A percentile compares a stretch with the other conserved stretches of the same genome.
These are phyloP conservation scores for Afroboletus lepidellus DNA, from an alignment of 1,284 basidiomycete species.

Conservation along the genomic window DNA sequence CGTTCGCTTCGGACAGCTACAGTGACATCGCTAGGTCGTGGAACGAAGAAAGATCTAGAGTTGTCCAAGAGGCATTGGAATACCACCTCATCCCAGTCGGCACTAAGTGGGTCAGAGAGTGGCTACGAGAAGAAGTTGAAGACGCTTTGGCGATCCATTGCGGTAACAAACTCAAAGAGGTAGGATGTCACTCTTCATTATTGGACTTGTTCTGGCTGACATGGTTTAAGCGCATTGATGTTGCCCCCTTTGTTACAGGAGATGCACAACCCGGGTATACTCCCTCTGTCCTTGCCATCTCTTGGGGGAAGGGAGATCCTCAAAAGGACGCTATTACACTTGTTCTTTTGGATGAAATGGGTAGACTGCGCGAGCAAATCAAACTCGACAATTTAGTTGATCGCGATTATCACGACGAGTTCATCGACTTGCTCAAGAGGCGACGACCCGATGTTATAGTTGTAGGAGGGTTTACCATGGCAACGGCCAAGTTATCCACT, in stretches of 20 bases:
- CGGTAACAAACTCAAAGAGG: conserved; percentile 68
- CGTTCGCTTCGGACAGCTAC: conserved; percentile 84
- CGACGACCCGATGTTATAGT: conserved; percentile 88
- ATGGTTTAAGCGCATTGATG: conserved; percentile 58
- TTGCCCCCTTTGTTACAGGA: conserved; percentile 69
- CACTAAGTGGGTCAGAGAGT: conserved; percentile 86
- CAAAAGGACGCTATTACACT: conserved; percentile 86
- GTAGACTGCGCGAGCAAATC: conserved; percentile 84
- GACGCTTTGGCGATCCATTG: conserved; percentile 75
- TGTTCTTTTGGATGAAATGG: conserved; percentile 85
- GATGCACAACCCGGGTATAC: conserved; percentile 69
- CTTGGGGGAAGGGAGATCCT: conserved; percentile 94
- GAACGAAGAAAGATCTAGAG: conserved; percentile 84
- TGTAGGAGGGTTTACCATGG: conserved; percentile 84
- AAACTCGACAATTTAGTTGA: conserved; percentile 88
- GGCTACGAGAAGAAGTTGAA: conserved; percentile 88
- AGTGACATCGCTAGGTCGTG: conserved; percentile 87
- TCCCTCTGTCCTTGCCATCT: conserved; percentile 87
- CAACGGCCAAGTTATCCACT: conserved; percentile 73
- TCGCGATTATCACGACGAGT: conserved; percentile 64
- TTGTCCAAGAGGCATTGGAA: conserved; percentile 78
- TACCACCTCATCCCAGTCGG: conserved; percentile 82
- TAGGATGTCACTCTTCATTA: conserved; percentile 40
- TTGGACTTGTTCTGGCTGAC: conserved; percentile 17
- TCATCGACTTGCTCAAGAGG: conserved; percentile 78